Evolutionary conservation across 108 stramenopile genomes (phyloP).

Genomic region (Nitzschia palea): DNA sequence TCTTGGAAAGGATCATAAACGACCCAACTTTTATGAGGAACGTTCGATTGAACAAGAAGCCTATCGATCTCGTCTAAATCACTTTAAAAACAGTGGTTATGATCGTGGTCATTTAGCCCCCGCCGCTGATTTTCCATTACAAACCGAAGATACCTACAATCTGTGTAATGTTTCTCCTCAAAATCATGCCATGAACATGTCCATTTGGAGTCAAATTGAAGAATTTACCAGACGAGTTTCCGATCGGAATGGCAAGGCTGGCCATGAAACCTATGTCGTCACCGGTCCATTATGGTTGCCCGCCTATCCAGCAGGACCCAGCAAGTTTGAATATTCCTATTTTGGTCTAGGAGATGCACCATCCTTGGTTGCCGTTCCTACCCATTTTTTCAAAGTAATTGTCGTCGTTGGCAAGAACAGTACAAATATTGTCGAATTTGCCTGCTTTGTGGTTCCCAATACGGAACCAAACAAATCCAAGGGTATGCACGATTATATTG

Average conservation of each 20-base stretch:
- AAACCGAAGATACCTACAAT: slow-evolving; percentile 53
- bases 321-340: slow-evolving; percentile 56
- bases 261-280: slow-evolving; percentile 50
- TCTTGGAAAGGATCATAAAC: slow-evolving; percentile 15
- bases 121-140: slow-evolving; percentile 56
- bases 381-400: slow-evolving; percentile 88
- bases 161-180: slow-evolving; percentile 78
- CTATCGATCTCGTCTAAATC: slow-evolving; percentile 57
- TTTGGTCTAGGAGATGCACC: slow-evolving; percentile 68
- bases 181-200: slow-evolving; percentile 54
- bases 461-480: slow-evolving; percentile 21
- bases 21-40: slow-evolving; percentile 66
- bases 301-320: slow-evolving; percentile 6
- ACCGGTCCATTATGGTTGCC: slow-evolving; percentile 87
- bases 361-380: slow-evolving; percentile 71
- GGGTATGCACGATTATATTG: slow-evolving; percentile 61
- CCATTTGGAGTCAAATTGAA: slow-evolving; percentile 63
- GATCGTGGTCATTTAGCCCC: slow-evolving; percentile 88
- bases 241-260: background rate
- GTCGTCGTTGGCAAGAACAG: slow-evolving; percentile 36
- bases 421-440: slow-evolving; percentile 46
- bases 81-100: slow-evolving; percentile 72
- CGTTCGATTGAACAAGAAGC: slow-evolving; percentile 30
- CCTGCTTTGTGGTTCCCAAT: slow-evolving; percentile 86
- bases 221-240: slow-evolving; percentile 15